A percentile compares a stretch with the other conserved stretches of the same genome.
phyloP scores from a whole-genome alignment of 2,329 filamentous ascomycete genomes.

The Spiromastix sp. region DNA sequence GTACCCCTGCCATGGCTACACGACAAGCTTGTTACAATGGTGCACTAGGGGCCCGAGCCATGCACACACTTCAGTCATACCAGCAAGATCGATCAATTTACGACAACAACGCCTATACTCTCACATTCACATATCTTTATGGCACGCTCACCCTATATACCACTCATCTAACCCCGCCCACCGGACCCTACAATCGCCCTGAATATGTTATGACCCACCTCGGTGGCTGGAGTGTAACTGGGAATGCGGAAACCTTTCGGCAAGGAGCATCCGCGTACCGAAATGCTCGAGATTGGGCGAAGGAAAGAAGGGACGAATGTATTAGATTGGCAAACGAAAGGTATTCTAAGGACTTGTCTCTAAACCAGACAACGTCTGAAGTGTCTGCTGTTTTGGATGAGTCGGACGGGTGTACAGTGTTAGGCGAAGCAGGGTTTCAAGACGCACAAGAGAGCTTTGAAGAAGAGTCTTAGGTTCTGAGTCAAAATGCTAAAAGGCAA shows the following conservation, averaged over 20 bases:
- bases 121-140: constrained; percentile 17
- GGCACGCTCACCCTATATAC: constrained; percentile 9
- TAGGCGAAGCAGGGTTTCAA: constrained; percentile 2
- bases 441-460: constrained; percentile 1
- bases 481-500: constrained; percentile 3
- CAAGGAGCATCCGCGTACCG: constrained; percentile 29
- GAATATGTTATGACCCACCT: constrained; percentile 13
- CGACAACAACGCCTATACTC: constrained; percentile 31
- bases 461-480: constrained; percentile 3
- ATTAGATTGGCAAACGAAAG: constrained; percentile 16
- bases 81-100: constrained; percentile 21
- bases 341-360: constrained; percentile 1
- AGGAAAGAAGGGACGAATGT: constrained; percentile 23
- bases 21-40: constrained; percentile 31
- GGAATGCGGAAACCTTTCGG: constrained; percentile 20
- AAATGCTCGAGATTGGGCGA: constrained; percentile 30
- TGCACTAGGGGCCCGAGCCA: constrained; percentile 27
- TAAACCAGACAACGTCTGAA: neutral
- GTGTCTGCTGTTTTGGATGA: constrained; percentile 1
- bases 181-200: neutral
- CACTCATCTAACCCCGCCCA: constrained; percentile 3
- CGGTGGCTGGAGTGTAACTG: constrained; percentile 18
- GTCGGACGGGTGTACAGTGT: constrained; percentile 1
- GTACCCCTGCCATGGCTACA: constrained; percentile 18
- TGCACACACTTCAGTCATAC: constrained; percentile 30